Percentiles rank a stretch among this genome's conserved stretches.
phyloP scores from a whole-genome alignment of 1,139 yeast genomes.

The Lodderomyces beijingensis region DNA sequence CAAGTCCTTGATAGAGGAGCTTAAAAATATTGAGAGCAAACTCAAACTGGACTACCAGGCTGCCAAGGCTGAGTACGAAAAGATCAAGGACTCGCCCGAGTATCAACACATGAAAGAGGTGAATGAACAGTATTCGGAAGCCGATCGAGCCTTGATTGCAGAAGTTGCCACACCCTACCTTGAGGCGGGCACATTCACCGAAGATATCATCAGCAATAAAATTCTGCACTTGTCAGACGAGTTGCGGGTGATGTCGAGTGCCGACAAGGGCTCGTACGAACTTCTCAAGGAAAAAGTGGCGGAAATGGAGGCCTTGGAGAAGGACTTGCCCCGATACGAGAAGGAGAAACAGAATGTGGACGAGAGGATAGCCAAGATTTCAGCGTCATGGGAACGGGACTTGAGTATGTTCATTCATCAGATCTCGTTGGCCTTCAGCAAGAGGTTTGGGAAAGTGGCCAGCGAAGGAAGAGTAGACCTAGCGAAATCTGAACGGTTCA shows the following conservation, averaged over 20 bases:
- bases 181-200: constrained; percentile 39
- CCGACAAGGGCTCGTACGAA: constrained; percentile 35
- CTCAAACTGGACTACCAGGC: constrained; percentile 30
- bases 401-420: constrained; percentile 45
- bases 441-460: constrained; percentile 69
- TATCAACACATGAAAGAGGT: constrained; percentile 38
- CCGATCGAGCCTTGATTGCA: constrained; percentile 38
- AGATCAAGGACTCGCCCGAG: constrained; percentile 42
- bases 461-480: constrained; percentile 78
- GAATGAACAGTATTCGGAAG: constrained; percentile 37
- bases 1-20: constrained; percentile 26
- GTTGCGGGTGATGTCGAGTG: constrained; percentile 33
- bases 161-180: constrained; percentile 43
- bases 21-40: constrained; percentile 27
- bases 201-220: constrained; percentile 26
- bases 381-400: constrained; percentile 54
- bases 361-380: constrained; percentile 35
- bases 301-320: constrained; percentile 27
- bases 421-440: constrained; percentile 61
- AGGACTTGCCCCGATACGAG: constrained; percentile 31
- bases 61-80: constrained; percentile 40
- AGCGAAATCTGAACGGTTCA: constrained; percentile 49
- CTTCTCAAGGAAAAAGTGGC: constrained; percentile 26
- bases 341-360: constrained; percentile 22
- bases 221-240: constrained; percentile 37